A percentile compares a stretch with the other conserved stretches of the same genome.
phyloP scores from a whole-genome alignment of 495 filamentous ascomycete genomes.

The Tuber borchii region DNA sequence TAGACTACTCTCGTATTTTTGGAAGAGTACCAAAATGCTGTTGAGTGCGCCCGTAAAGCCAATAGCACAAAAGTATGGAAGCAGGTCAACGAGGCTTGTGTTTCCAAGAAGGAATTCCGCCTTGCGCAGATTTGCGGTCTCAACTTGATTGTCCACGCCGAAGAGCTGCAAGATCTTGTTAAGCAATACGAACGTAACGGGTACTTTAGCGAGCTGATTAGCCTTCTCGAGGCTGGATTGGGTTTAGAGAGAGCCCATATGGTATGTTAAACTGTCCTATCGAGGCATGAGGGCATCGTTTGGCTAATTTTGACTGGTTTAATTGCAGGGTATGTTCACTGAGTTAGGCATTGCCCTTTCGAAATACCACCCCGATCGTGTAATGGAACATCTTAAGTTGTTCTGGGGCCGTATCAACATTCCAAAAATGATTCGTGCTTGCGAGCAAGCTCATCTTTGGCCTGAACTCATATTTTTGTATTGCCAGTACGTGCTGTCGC shows the following conservation, averaged over 20 bases:
- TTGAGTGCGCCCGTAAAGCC: constrained; percentile 96
- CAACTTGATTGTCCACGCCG: constrained; percentile 96
- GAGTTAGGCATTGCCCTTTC: constrained; percentile 89
- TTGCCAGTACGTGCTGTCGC: constrained; percentile 55
- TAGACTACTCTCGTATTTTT: constrained; percentile 87
- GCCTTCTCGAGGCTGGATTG: constrained; percentile 87
- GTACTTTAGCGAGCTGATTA: constrained; percentile 97
- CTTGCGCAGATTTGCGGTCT: constrained; percentile 98
- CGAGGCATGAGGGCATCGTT: not conserved
- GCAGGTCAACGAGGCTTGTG: constrained; percentile 95
- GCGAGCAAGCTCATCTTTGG: constrained; percentile 94
- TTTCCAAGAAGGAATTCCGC: constrained; percentile 97
- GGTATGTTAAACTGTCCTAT: constrained; percentile 33
- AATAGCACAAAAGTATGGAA: constrained; percentile 99
- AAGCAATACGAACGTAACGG: constrained; percentile 94
- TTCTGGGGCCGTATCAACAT: constrained; percentile 99
- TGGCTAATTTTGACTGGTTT: not conserved
- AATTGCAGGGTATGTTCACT: constrained; percentile 78
- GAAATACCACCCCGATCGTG: constrained; percentile 91
- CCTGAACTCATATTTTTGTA: constrained; percentile 98
- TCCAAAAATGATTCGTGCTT: constrained; percentile 92
- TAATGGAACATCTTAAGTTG: constrained; percentile 98
- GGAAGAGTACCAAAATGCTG: constrained; percentile 93
- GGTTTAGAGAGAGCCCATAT: constrained; percentile 85
- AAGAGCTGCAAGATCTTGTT: constrained; percentile 88